Evolutionary conservation across 2,329 filamentous ascomycete species (phyloP).

Genomic region (Colletotrichum sp.): DNA sequence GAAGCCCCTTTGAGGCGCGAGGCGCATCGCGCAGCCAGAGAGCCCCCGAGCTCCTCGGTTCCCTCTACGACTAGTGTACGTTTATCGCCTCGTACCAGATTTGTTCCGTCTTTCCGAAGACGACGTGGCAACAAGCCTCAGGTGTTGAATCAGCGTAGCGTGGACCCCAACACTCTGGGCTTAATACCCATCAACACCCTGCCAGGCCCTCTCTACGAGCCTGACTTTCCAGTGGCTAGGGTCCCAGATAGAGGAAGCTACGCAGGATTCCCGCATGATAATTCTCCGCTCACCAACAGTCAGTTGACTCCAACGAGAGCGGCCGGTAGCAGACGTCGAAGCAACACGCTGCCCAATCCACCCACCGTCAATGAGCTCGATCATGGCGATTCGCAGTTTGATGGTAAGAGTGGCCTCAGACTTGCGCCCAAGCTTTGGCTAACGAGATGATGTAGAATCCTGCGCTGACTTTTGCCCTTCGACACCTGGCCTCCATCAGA

Average conservation of each 20-base stretch:
- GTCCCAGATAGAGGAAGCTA: not conserved
- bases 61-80: not conserved
- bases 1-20: not conserved
- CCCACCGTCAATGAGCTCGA: not conserved
- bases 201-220: not conserved
- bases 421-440: not conserved
- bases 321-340: not conserved
- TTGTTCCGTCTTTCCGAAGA: not conserved
- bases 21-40: not conserved
- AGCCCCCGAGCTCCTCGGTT: not conserved
- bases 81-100: not conserved
- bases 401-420: not conserved
- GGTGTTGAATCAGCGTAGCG: conserved; percentile 3
- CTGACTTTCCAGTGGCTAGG: not conserved
- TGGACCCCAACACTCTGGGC: not conserved
- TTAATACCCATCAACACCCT: not conserved
- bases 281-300: not conserved
- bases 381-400: not conserved
- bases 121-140: not conserved
- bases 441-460: not conserved
- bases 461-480: not conserved
- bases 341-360: not conserved
- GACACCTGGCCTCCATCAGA: not conserved
- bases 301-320: not conserved
- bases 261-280: not conserved